Conservation (phyloP, 1,284 basidiomycete species). For the Marasmius oreades region DNA sequence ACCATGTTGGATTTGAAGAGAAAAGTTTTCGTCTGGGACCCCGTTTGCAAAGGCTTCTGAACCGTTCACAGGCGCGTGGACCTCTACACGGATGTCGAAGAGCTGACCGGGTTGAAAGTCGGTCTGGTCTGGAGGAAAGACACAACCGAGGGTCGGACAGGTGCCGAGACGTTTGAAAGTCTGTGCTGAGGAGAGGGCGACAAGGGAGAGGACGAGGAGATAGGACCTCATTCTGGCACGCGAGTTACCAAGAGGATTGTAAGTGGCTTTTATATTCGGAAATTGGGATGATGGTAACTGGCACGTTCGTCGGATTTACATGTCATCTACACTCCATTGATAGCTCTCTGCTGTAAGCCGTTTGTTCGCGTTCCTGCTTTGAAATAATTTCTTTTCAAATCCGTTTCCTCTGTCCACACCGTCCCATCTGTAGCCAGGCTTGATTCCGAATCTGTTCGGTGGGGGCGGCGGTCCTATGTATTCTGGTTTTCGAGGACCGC, state of each 20-base stretch:
- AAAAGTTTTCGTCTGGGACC: conserved; percentile 34
- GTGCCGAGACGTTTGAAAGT: conserved; percentile 35
- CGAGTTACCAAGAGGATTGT: neutral
- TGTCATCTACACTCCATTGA: conserved; percentile 86
- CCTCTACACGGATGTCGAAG: conserved; percentile 38
- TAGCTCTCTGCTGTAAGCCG: conserved; percentile 71
- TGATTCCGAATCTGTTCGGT: conserved; percentile 93
- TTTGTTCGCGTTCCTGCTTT: conserved; percentile 72
- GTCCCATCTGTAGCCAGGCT: conserved; percentile 96
- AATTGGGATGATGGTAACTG: too few relatives aligned
- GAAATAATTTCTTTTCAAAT: conserved; percentile 92
- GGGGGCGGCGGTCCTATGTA: conserved; percentile 87
- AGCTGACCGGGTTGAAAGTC: conserved; percentile 38
- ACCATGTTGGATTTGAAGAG: conserved; percentile 32
- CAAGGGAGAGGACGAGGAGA: neutral
- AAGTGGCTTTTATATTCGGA: neutral
- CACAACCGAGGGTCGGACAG: conserved; percentile 37
- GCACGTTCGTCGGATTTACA: conserved; percentile 45
- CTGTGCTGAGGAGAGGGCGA: conserved; percentile 26
- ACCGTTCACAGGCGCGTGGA: conserved; percentile 39
- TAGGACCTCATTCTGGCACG: neutral
- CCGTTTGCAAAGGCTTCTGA: conserved; percentile 31
- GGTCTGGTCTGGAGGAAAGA: conserved; percentile 40
- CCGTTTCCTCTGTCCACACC: conserved; percentile 93
- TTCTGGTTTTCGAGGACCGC: conserved; percentile 77